These are phyloP conservation scores for Macrotyloma uniflorum DNA, from an alignment of 306 rosid genomes.

Conservation along the genomic window DNA sequence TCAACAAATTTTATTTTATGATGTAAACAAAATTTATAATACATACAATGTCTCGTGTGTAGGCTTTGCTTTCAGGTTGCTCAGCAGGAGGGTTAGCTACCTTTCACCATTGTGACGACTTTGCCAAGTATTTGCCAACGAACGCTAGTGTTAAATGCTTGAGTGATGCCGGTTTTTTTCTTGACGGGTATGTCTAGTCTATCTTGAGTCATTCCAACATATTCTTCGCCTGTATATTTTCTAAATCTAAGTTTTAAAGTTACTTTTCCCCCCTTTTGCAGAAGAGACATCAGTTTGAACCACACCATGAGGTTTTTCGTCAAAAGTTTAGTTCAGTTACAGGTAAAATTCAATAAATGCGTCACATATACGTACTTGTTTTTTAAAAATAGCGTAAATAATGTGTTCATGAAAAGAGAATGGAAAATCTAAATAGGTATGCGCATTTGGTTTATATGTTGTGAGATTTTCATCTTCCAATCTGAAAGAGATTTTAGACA, in stretches of 20 bases:
- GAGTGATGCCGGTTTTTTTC: slow-evolving; percentile 97
- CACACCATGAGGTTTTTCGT: slow-evolving; percentile 67
- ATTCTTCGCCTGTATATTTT: slow-evolving; percentile 22
- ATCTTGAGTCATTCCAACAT: slow-evolving; percentile 1
- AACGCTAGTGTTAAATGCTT: slow-evolving; percentile 80
- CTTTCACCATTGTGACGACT: slow-evolving; percentile 82
- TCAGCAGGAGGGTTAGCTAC: slow-evolving; percentile 96
- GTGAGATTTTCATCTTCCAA: neutral
- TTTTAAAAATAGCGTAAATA: neutral
- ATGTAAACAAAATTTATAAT: slow-evolving; percentile 22
- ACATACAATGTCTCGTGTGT: slow-evolving; percentile 8
- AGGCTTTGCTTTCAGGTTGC: slow-evolving; percentile 97
- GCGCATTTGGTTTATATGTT: neutral
- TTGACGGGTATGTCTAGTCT: slow-evolving; percentile 58
- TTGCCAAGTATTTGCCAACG: slow-evolving; percentile 65
- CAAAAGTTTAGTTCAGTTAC: slow-evolving; percentile 67
- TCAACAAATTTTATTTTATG: neutral
- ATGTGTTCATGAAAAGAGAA: neutral
- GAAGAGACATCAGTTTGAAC: slow-evolving; percentile 71
- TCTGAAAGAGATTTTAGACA: neutral
- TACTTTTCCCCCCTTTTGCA: slow-evolving; percentile 35
- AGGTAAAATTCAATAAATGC: slow-evolving; percentile 53
- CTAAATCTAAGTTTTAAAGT: neutral
- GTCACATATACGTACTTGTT: neutral
- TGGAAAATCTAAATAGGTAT: neutral